Evolutionary conservation across 2,329 filamentous ascomycete species (phyloP).

Genomic region (Fusarium annulatum): DNA sequence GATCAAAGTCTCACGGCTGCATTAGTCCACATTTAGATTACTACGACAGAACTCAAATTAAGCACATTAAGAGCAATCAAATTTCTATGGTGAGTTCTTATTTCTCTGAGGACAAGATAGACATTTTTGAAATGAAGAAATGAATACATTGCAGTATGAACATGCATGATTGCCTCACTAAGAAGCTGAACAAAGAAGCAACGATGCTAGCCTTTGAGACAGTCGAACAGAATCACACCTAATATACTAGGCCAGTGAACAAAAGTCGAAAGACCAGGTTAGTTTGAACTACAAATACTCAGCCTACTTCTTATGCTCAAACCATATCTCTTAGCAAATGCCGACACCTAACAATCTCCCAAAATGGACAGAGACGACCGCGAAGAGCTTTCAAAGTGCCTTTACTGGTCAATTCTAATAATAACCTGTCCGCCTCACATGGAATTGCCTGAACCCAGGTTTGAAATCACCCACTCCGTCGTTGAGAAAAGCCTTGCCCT

Average conservation of each 20-base stretch:
- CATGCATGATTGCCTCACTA: background rate
- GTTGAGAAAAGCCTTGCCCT: background rate
- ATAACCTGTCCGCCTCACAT: background rate
- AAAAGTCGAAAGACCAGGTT: background rate
- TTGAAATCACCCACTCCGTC: background rate
- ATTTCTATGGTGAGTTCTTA: background rate
- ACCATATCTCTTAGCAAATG: background rate
- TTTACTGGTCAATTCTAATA: rapidly evolving
- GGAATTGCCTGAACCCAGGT: too few species aligned
- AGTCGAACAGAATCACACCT: background rate
- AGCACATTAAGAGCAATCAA: background rate
- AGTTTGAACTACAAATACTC: background rate
- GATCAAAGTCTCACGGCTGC: background rate
- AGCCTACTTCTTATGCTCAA: background rate
- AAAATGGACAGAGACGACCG: background rate
- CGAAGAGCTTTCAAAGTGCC: background rate
- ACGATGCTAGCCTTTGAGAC: background rate
- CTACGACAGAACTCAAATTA: background rate
- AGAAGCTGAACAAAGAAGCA: background rate
- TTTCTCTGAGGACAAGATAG: background rate
- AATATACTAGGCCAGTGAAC: background rate
- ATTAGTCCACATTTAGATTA: background rate
- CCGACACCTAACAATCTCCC: background rate
- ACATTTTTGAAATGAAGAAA: background rate
- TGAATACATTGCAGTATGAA: background rate